Conservation (phyloP, 2,329 filamentous ascomycete genomes). For the Cordyceps javanica region DNA sequence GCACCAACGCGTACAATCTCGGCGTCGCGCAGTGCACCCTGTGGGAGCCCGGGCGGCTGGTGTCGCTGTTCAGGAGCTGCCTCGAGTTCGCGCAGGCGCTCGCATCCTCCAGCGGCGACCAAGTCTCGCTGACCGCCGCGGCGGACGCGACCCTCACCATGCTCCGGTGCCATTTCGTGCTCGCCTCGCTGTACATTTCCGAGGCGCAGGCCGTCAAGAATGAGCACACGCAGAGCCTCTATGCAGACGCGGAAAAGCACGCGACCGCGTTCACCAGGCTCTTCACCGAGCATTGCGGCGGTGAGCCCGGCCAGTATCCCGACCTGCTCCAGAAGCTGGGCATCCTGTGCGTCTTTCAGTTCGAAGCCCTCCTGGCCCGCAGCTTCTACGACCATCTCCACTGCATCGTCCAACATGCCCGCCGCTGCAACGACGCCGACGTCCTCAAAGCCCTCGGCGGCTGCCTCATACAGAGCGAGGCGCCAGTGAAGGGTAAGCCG, state of each 20-base stretch:
- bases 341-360: slow-evolving; percentile 67
- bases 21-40: slow-evolving; percentile 53
- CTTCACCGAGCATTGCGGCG: neutral
- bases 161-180: slow-evolving; percentile 67
- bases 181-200: slow-evolving; percentile 44
- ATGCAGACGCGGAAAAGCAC: slow-evolving; percentile 54
- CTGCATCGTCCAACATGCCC: slow-evolving; percentile 50
- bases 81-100: slow-evolving; percentile 46
- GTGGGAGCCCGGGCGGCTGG: slow-evolving; percentile 48
- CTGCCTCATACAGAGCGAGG: slow-evolving; percentile 49
- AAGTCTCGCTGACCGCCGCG: slow-evolving; percentile 22
- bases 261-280: slow-evolving; percentile 29
- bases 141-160: slow-evolving; percentile 50
- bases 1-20: slow-evolving; percentile 74
- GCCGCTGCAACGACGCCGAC: slow-evolving; percentile 34
- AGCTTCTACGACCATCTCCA: slow-evolving; percentile 62
- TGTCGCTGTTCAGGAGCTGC: slow-evolving; percentile 51
- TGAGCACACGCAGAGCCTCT: slow-evolving; percentile 40
- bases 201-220: slow-evolving; percentile 36
- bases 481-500: slow-evolving; percentile 43
- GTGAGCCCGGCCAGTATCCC: neutral
- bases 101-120: slow-evolving; percentile 39
- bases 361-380: slow-evolving; percentile 66
- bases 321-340: slow-evolving; percentile 59
- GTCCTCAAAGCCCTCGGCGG: slow-evolving; percentile 62